A percentile compares a stretch with the other conserved stretches of the same genome.
Evolutionary conservation across 2,329 filamentous ascomycete genomes (phyloP).

Genomic region (Hypoxylon sp.): DNA sequence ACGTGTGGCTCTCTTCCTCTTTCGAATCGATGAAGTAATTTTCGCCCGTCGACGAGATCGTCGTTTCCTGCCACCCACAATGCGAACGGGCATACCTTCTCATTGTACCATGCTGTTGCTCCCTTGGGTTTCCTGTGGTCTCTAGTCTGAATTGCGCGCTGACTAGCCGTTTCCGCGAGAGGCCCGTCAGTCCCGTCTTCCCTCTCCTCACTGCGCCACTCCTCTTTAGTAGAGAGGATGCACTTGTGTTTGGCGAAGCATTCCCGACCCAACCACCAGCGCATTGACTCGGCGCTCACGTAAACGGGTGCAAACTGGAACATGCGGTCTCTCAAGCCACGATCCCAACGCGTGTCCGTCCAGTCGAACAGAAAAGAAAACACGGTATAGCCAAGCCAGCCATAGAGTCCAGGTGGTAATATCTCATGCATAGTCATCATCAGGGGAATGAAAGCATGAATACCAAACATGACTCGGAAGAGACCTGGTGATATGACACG

Average conservation of each 20-base stretch:
- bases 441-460: slow-evolving; percentile 92
- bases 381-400: slow-evolving; percentile 86
- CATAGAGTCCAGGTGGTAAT: slow-evolving; percentile 78
- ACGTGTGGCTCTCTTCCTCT: slow-evolving; percentile 86
- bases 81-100: slow-evolving; percentile 84
- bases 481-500: slow-evolving; percentile 79
- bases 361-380: slow-evolving; percentile 93
- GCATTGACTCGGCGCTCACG: slow-evolving; percentile 89
- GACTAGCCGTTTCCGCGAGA: slow-evolving; percentile 53
- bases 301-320: slow-evolving; percentile 95
- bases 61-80: slow-evolving; percentile 90
- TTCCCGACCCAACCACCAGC: slow-evolving; percentile 93
- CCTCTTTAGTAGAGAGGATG: slow-evolving; percentile 84
- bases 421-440: slow-evolving; percentile 88
- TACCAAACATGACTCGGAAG: slow-evolving; percentile 88
- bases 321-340: slow-evolving; percentile 81
- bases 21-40: slow-evolving; percentile 80
- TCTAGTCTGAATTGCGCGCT: slow-evolving; percentile 48
- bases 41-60: slow-evolving; percentile 84
- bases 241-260: slow-evolving; percentile 87
- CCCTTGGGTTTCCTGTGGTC: slow-evolving; percentile 61
- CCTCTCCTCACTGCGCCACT: slow-evolving; percentile 72
- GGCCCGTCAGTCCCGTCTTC: slow-evolving; percentile 67
- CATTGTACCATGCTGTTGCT: slow-evolving; percentile 84
- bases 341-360: slow-evolving; percentile 88